Evolutionary conservation across 2,329 filamentous ascomycete species (phyloP).

Genomic region (Ophioceras dolichostomum): DNA sequence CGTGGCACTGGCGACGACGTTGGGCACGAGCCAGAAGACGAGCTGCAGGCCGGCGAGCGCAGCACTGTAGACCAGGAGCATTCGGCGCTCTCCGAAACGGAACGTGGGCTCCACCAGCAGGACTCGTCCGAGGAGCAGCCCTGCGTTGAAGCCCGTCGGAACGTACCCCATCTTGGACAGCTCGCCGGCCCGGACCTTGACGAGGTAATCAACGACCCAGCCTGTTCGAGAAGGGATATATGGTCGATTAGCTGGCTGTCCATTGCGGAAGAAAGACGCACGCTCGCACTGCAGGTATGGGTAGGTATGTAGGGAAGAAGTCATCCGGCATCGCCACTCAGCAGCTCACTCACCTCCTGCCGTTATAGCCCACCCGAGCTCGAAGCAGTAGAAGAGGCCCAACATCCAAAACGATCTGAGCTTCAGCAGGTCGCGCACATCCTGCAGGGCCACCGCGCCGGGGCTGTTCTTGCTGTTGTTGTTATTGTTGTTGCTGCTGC

Average conservation of each 20-base stretch:
- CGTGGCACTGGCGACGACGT: slow-evolving; percentile 36
- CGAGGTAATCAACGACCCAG: slow-evolving; percentile 55
- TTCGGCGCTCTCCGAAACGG: slow-evolving; percentile 42
- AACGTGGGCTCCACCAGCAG: slow-evolving; percentile 47
- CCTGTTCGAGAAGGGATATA: too few relatives aligned
- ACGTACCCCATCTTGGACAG: slow-evolving; percentile 49
- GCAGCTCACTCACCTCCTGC: slow-evolving; percentile 17
- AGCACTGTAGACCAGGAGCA: slow-evolving; percentile 41
- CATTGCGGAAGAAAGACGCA: too few relatives aligned
- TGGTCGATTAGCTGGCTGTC: too few relatives aligned
- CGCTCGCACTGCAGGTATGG: too few relatives aligned
- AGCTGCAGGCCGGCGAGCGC: slow-evolving; percentile 41
- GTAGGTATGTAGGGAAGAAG: too few relatives aligned
- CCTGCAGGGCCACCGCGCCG: background rate
- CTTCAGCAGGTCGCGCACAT: slow-evolving; percentile 30
- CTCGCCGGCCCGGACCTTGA: slow-evolving; percentile 43
- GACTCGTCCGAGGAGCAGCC: slow-evolving; percentile 43
- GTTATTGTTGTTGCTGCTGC: background rate
- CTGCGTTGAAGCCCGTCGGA: slow-evolving; percentile 46
- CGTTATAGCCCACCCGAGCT: slow-evolving; percentile 42
- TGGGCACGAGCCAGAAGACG: slow-evolving; percentile 43
- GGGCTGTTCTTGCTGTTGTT: too few relatives aligned
- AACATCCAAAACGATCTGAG: slow-evolving; percentile 40
- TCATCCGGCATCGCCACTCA: background rate
- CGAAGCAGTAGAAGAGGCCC: slow-evolving; percentile 53